Base-by-base conservation (phyloP, 106 monocot genomes). In the Dactylorhiza incarnata region DNA sequence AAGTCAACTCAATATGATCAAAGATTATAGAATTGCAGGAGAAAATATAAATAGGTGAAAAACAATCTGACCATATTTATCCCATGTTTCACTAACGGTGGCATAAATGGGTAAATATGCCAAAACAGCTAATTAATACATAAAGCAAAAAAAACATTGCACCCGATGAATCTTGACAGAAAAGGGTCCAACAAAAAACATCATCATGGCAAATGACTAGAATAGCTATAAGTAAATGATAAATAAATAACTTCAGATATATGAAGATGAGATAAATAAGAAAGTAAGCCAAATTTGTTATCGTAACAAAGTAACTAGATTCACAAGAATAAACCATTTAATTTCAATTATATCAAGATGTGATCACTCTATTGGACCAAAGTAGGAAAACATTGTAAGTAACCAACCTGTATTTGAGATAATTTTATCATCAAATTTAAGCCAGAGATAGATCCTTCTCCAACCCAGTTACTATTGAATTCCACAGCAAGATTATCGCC, bases 401-500 rank as follows among this genome's bases (percentile, higher is more conserved):
- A 70, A 49, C 50, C 80, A 55, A 87, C 95, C 95, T 89, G 84
- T 54, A 95, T 91, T 49, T 87, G 82, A 67, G 87, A 87, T 73
- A 91, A 61, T 54, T 87, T 79, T 53, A 91, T 82, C 58, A 66
- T 72, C 79, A 95, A 63, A 73, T 89, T 79, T 72, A 86, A 79
- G 29, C 95, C 91, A 75, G 85, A 84, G 26, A 95, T 68, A 73
- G 79, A 83, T 81, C 84, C 91, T 61, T 45, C 81, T 58, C 95
- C 95, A 81, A 84, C 72, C 91, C 95, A 91, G 76, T 87, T 63
- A 56, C 84, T 85, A 58, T 25, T 83, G 11, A 77, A 65, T 58
- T 80, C 75, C 22, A 51, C 11, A 49, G 68, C 25, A 73, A 43
- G 48, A 17, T 75, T 62, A 81, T 81, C 75, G 43, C 23, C 48